A percentile compares a stretch with the other conserved stretches of the same genome.
Evolutionary conservation across 345 rosid genomes (phyloP).

Genomic region (Gynandropsis gynandra): DNA sequence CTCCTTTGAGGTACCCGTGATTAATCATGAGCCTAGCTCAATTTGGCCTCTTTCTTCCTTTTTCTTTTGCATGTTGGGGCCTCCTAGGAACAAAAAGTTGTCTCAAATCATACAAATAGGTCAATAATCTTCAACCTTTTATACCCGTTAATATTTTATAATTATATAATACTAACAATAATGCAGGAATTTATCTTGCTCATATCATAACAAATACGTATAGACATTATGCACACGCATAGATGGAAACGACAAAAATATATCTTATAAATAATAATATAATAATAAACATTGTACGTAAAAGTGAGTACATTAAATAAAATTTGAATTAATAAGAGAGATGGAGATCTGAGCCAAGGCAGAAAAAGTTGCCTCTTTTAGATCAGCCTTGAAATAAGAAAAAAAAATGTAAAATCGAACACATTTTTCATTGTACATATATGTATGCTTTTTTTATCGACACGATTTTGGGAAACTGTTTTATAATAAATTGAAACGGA

Average conservation of each 20-base stretch:
- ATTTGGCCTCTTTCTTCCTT: constrained; percentile 28
- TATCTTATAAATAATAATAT: constrained; percentile 3
- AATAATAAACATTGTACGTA: constrained; percentile 17
- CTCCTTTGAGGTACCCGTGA: constrained; percentile 36
- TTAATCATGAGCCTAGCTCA: constrained; percentile 31
- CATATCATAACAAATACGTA: constrained; percentile 13
- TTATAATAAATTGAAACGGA: constrained; percentile 10
- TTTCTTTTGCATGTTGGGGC: constrained; percentile 29
- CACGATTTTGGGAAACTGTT: constrained; percentile 24
- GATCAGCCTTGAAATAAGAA: constrained; percentile 32
- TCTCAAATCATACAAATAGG: constrained; percentile 22
- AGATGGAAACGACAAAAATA: constrained; percentile 22
- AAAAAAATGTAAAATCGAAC: neutral
- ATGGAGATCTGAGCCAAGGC: constrained; percentile 30
- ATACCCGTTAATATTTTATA: too few species aligned
- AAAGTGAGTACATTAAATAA: constrained; percentile 21
- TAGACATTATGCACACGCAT: constrained; percentile 8
- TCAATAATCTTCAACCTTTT: constrained; percentile 28
- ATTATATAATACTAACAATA: too few species aligned
- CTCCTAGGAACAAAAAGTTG: constrained; percentile 26
- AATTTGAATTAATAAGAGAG: constrained; percentile 17
- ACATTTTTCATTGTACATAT: constrained; percentile 17
- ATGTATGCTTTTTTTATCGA: constrained; percentile 26
- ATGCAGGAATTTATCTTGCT: neutral
- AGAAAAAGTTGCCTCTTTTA: constrained; percentile 34